These are phyloP conservation scores for Aspergillus unguis DNA, from an alignment of 2,329 filamentous ascomycete species.

Conservation along the genomic window DNA sequence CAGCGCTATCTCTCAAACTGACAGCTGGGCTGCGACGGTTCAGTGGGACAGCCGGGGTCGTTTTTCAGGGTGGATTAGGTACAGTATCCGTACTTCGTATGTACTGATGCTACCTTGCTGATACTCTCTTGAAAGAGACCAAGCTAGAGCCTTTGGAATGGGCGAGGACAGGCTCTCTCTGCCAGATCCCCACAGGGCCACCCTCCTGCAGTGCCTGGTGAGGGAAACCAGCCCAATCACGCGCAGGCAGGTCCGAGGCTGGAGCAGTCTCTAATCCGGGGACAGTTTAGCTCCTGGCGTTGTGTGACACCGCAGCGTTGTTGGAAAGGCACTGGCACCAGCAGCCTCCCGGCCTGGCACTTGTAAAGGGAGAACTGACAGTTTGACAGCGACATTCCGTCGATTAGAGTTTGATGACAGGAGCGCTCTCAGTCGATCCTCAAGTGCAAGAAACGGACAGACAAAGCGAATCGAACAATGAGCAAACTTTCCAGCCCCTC, in stretches of 20 bases:
- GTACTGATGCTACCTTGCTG: too few relatives aligned
- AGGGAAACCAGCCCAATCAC: constrained; percentile 13
- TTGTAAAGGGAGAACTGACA: background rate
- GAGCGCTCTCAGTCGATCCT: background rate
- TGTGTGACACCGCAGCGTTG: constrained; percentile 13
- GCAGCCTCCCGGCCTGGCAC: constrained; percentile 6
- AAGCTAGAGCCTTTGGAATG: too few relatives aligned
- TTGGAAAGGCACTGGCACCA: constrained; percentile 4
- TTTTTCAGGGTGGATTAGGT: too few relatives aligned
- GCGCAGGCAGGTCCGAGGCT: constrained; percentile 4
- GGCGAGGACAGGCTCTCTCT: too few relatives aligned
- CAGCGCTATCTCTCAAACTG: constrained; percentile 8
- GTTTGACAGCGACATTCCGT: background rate
- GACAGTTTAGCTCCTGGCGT: constrained; percentile 18
- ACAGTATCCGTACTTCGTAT: too few relatives aligned
- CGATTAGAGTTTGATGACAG: constrained; percentile 2
- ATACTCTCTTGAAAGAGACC: too few relatives aligned
- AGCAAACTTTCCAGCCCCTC: too few relatives aligned
- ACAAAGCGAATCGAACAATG: too few relatives aligned
- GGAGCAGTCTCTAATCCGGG: constrained; percentile 11
- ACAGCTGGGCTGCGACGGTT: constrained; percentile 1
- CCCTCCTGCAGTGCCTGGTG: constrained; percentile 16
- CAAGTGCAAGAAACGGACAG: too few relatives aligned
- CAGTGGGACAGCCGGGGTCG: background rate
- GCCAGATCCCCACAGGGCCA: constrained; percentile 10